Evolutionary conservation across 2,329 filamentous ascomycete species (phyloP).

Genomic region (Epichloe gansuensis): DNA sequence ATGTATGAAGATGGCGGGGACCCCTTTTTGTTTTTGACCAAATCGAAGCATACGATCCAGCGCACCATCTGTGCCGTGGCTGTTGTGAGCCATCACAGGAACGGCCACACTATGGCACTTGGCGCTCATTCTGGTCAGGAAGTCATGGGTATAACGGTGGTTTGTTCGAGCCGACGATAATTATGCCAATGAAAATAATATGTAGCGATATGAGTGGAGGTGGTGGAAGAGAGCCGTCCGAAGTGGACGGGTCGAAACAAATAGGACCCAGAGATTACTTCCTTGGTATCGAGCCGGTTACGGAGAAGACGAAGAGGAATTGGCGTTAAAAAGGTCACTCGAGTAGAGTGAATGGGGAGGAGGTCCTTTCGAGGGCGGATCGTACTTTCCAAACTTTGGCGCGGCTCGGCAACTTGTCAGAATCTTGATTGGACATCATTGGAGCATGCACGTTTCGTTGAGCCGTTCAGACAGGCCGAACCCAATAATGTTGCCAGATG

Average conservation of each 20-base stretch:
- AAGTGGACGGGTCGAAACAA: slow-evolving; percentile 1
- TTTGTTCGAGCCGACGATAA: neutral
- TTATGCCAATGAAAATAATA: slow-evolving; percentile 6
- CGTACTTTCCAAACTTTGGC: neutral
- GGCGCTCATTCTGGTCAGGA: slow-evolving; percentile 18
- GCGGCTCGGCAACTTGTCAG: neutral
- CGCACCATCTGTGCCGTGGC: slow-evolving; percentile 29
- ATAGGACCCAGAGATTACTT: neutral
- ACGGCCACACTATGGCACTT: slow-evolving; percentile 9
- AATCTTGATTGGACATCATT: neutral
- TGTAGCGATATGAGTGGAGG: neutral
- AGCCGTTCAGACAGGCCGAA: neutral
- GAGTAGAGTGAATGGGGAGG: neutral
- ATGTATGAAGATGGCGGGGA: slow-evolving; percentile 82
- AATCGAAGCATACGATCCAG: slow-evolving; percentile 26
- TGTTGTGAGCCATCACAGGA: slow-evolving; percentile 35
- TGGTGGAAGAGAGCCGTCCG: slow-evolving; percentile 2
- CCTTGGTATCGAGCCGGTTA: neutral
- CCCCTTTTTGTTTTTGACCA: slow-evolving; percentile 20
- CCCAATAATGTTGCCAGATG: too few species aligned
- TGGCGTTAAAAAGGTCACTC: neutral
- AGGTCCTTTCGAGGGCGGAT: neutral
- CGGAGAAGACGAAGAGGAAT: neutral
- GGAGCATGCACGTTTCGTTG: neutral
- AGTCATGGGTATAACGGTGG: slow-evolving; percentile 11